Conservation (phyloP, 148 eudicot species). For the Cornus controversa region DNA sequence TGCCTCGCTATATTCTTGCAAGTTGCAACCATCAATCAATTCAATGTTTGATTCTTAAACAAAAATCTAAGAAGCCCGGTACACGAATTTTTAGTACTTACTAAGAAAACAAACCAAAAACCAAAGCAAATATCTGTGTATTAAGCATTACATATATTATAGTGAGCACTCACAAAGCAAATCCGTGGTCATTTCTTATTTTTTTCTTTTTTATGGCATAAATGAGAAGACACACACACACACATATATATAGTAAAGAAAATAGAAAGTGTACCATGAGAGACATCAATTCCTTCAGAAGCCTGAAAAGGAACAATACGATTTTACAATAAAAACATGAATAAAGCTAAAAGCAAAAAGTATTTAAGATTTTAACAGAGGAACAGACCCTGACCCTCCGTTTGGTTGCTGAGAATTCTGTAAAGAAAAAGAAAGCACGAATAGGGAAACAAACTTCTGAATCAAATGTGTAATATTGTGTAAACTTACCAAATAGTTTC, state of each 20-base stretch:
- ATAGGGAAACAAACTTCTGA: neutral
- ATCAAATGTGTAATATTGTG: neutral
- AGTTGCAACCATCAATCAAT: neutral
- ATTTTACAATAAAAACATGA: neutral
- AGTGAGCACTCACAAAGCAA: neutral
- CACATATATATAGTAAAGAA: neutral
- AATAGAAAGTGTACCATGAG: slow-evolving; percentile 33
- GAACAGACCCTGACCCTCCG: slow-evolving; percentile 6
- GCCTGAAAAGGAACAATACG: slow-evolving; percentile 29
- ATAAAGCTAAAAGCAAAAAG: neutral
- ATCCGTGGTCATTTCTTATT: neutral
- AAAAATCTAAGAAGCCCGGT: neutral
- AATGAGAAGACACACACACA: neutral
- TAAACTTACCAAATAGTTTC: neutral
- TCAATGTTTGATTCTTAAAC: neutral
- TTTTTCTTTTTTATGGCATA: too few species aligned
- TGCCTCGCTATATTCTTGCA: neutral
- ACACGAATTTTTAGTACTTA: neutral
- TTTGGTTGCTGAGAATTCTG: slow-evolving; percentile 1
- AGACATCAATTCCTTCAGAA: slow-evolving; percentile 56
- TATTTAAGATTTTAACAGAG: too few species aligned
- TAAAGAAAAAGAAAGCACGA: neutral
- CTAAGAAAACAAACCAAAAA: neutral
- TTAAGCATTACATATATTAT: neutral
- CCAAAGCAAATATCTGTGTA: neutral